A percentile compares a stretch with the other conserved stretches of the same genome.
phyloP scores from a whole-genome alignment of 2,329 filamentous ascomycete genomes.

The Neopestalotiopsis clavispora region DNA sequence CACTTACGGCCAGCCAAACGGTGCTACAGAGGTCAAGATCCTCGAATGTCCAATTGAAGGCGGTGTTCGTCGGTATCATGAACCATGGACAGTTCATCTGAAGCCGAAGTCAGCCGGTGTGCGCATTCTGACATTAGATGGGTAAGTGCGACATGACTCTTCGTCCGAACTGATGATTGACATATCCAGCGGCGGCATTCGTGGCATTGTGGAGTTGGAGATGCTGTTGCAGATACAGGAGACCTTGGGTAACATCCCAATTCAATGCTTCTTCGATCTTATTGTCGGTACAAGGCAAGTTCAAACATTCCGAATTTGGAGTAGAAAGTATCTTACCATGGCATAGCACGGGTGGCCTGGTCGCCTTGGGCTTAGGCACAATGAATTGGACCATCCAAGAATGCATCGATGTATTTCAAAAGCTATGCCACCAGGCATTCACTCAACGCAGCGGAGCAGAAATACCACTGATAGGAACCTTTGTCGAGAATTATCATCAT shows the following conservation, averaged over 20 bases:
- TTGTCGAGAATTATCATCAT: slow-evolving; percentile 34
- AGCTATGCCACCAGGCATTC: slow-evolving; percentile 30
- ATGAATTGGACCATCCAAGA: slow-evolving; percentile 42
- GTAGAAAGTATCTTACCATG: not conserved
- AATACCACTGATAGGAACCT: slow-evolving; percentile 37
- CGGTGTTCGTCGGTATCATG: not conserved
- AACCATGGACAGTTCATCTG: slow-evolving; percentile 21
- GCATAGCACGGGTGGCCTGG: slow-evolving; percentile 46
- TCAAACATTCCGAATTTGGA: too few species aligned
- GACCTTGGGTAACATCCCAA: slow-evolving; percentile 42
- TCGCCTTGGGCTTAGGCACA: slow-evolving; percentile 45
- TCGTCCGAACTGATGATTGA: too few species aligned
- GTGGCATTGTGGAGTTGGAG: slow-evolving; percentile 50
- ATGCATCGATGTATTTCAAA: slow-evolving; percentile 43
- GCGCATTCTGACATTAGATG: slow-evolving; percentile 46
- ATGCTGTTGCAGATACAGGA: slow-evolving; percentile 32
- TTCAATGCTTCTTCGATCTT: slow-evolving; percentile 53
- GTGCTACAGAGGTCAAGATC: not conserved
- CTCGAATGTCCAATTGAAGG: not conserved
- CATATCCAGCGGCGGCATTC: slow-evolving; percentile 45
- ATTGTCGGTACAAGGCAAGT: slow-evolving; percentile 49
- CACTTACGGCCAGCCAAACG: slow-evolving; percentile 28
- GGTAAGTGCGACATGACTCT: slow-evolving; percentile 40
- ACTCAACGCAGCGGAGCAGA: slow-evolving; percentile 39
- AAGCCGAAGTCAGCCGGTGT: slow-evolving; percentile 41